Evolutionary conservation across 139 green algal genomes (phyloP).

Genomic region (Mesostigma viride): DNA sequence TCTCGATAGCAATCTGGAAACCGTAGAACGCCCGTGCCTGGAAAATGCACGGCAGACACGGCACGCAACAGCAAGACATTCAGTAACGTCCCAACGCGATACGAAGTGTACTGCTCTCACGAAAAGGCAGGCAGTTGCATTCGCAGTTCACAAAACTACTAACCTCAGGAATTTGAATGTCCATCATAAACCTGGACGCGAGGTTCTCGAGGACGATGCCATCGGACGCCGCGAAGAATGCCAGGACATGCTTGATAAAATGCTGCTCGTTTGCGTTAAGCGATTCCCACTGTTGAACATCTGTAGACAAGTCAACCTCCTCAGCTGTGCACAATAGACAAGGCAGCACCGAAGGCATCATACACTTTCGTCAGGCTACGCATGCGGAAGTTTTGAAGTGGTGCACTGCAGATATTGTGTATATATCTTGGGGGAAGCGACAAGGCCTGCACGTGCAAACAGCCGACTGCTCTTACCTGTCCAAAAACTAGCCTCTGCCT

Average conservation of each 20-base stretch:
- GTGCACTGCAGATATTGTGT: not conserved
- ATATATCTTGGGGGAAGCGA: not conserved
- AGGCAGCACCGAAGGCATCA: not conserved
- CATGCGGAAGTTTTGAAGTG: not conserved
- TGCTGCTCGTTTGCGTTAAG: constrained; percentile 78
- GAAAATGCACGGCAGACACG: too few species aligned
- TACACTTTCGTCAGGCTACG: not conserved
- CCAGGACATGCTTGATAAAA: constrained; percentile 94
- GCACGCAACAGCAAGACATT: not conserved
- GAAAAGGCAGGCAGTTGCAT: not conserved
- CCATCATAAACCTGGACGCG: constrained; percentile 81
- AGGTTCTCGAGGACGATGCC: constrained; percentile 98
- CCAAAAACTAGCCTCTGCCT: constrained; percentile 90
- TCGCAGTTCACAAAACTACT: too few species aligned
- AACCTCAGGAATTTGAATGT: constrained; percentile 86
- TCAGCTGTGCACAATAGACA: constrained; percentile 35
- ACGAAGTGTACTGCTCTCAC: not conserved
- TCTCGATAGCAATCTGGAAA: constrained; percentile 99
- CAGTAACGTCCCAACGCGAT: not conserved
- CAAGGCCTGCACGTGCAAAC: not conserved
- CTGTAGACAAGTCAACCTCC: constrained; percentile 89
- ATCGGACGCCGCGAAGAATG: constrained; percentile 93
- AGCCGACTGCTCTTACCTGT: constrained; percentile 18
- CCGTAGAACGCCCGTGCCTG: constrained; percentile 92
- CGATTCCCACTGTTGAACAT: constrained; percentile 81